Percentiles rank a stretch among this genome's conserved stretches.
Conservation (phyloP, 306 rosid genomes). For the Cicer pinnatifidum region DNA sequence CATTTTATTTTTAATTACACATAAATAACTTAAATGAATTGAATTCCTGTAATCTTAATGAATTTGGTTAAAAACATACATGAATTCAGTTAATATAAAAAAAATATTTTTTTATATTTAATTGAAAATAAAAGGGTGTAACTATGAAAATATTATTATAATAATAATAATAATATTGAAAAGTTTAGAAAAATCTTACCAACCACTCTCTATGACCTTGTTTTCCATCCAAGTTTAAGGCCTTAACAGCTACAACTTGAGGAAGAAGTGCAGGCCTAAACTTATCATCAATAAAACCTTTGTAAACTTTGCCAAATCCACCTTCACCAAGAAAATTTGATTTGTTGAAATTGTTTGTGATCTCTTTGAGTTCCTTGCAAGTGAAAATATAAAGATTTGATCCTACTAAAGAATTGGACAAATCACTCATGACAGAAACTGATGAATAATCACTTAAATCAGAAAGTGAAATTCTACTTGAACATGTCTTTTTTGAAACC, state of each 20-base stretch:
- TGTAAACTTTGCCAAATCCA: slow-evolving; percentile 87
- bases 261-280: slow-evolving; percentile 62
- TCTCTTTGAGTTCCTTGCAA: slow-evolving; percentile 62
- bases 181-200: slow-evolving; percentile 54
- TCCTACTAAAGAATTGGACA: slow-evolving; percentile 72
- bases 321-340: slow-evolving; percentile 82
- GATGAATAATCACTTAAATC: slow-evolving; percentile 76
- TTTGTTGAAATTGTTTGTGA: slow-evolving; percentile 63
- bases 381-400: slow-evolving; percentile 82
- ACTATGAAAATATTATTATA: too few relatives aligned
- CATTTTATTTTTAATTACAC: too few relatives aligned
- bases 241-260: slow-evolving; percentile 78
- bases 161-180: neutral
- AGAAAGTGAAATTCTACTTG: slow-evolving; percentile 68
- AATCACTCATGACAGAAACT: slow-evolving; percentile 69
- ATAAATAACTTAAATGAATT: too few relatives aligned
- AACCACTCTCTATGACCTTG: slow-evolving; percentile 98
- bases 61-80: too few relatives aligned
- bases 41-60: too few relatives aligned
- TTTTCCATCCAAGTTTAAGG: slow-evolving; percentile 77
- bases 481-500: slow-evolving; percentile 49
- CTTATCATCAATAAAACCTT: slow-evolving; percentile 78
- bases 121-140: too few relatives aligned
- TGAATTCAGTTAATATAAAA: too few relatives aligned
- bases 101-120: too few relatives aligned